Base-by-base conservation (phyloP, 805 yeast genomes). In the Wickerhamomyces strasburgensis region DNA sequence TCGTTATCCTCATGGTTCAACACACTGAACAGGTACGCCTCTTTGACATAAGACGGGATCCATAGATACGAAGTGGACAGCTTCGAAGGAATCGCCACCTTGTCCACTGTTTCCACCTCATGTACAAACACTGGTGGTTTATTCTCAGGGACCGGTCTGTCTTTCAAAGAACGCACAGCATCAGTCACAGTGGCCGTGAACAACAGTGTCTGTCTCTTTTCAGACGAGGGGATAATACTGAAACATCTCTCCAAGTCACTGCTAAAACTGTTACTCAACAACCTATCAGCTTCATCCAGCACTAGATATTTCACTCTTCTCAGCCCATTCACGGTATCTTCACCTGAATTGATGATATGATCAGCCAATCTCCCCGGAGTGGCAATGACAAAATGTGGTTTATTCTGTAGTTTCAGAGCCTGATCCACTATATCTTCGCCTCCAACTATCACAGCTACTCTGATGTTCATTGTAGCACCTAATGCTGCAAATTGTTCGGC, bases 121-220 rank as follows among this genome's bases (percentile, higher is more conserved):
- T 84, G 88, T 37, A 84, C 59, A 51, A 77, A 84, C 23, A 72
- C 63, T 14, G 73, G 68, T 9, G 69, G 75, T 43, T 75, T 75
- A 4, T 79, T 75, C 14, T 68, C 68, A 9, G 78, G 72, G 8
- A 62, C 64, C 13, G 79, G 77, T 39, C 70, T 73, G 37, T 84
- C 82, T 45, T 83, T 82, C 40, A 93, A 67, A 0, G 86, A 72
- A 44, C 94, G 68, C 3, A 93, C 97, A 1, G 95, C 81, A 52
- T 88, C 96, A 0, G 98, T 90, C 14, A 93, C 84, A 1, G 98
- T 93, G 9, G 98, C 98, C 0, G 98, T 93, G 62, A 93, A 93
- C 27, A 93, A 62, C 29, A 90, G 65, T 0, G 97, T 93, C 60
- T 90, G 98, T 51, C 98, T 74, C 38, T 74, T 67, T 3, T 68